Percentiles rank a stretch among this genome's conserved stretches.
phyloP scores from a whole-genome alignment of 192 early-diverging fungal genomes.

The Coemansia sp. region DNA sequence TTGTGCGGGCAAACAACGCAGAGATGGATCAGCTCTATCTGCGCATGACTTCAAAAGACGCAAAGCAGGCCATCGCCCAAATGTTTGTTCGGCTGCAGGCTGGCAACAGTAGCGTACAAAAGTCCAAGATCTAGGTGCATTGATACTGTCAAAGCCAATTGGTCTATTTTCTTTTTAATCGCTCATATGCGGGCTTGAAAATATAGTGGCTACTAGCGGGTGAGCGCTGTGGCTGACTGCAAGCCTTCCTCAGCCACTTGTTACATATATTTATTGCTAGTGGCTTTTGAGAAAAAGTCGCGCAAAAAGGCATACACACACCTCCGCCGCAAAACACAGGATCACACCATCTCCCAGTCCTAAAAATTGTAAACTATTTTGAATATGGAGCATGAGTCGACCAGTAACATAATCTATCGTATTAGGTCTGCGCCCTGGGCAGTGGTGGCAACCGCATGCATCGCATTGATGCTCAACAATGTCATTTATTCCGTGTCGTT shows the following conservation, averaged over 20 bases:
- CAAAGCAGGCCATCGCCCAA: constrained; percentile 49
- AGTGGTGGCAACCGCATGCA: constrained; percentile 30
- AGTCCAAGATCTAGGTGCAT: constrained; percentile 15
- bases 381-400: not conserved
- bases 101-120: not conserved
- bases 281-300: not conserved
- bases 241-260: constrained; percentile 2
- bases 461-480: constrained; percentile 36
- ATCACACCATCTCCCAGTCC: not conserved
- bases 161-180: not conserved
- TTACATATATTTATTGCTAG: not conserved
- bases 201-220: not conserved
- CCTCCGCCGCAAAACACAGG: not conserved
- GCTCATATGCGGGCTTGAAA: not conserved
- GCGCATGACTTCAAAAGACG: constrained; percentile 58
- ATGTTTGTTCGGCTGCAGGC: constrained; percentile 44
- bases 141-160: not conserved
- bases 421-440: constrained; percentile 21
- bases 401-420: not conserved
- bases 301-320: not conserved
- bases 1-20: constrained; percentile 53
- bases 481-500: constrained; percentile 37
- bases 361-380: not conserved
- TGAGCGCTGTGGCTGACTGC: not conserved
- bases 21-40: constrained; percentile 61